Percentiles rank a stretch among this genome's conserved stretches.
Conservation (phyloP, 495 filamentous ascomycete genomes). For the Immersiella caudata region DNA sequence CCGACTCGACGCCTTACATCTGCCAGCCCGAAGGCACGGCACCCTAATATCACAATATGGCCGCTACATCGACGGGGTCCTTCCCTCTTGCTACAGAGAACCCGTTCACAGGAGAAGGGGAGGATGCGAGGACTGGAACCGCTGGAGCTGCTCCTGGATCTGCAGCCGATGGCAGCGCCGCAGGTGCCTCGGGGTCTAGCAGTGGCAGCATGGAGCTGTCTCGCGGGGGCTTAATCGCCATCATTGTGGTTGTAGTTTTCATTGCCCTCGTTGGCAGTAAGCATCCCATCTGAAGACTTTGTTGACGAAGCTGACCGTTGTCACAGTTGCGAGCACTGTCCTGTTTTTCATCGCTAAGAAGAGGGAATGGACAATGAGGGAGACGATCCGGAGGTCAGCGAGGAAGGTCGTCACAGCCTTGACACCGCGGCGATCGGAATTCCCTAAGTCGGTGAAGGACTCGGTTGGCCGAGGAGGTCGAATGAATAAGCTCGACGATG, state of each 20-base stretch:
- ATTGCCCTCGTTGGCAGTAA: slow-evolving; percentile 61
- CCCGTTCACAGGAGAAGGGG: slow-evolving; percentile 28
- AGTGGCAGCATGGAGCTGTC: slow-evolving; percentile 57
- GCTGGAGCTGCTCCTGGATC: slow-evolving; percentile 25
- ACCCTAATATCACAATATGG: slow-evolving; percentile 25
- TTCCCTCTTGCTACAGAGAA: slow-evolving; percentile 46
- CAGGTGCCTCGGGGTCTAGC: slow-evolving; percentile 57
- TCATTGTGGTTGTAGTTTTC: slow-evolving; percentile 61
- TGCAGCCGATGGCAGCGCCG: slow-evolving; percentile 44
- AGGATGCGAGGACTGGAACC: slow-evolving; percentile 13
- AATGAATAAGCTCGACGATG: slow-evolving; percentile 50
- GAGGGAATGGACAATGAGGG: slow-evolving; percentile 57
- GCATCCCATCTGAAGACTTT: slow-evolving; percentile 24
- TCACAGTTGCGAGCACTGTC: slow-evolving; percentile 48
- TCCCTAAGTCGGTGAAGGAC: slow-evolving; percentile 56
- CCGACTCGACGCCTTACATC: background rate
- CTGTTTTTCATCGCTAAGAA: slow-evolving; percentile 62
- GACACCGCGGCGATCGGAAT: slow-evolving; percentile 57
- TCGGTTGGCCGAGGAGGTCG: slow-evolving; percentile 31
- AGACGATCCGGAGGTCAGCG: slow-evolving; percentile 56
- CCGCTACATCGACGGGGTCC: slow-evolving; percentile 13
- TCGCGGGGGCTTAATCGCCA: slow-evolving; percentile 61
- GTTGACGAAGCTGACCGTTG: background rate
- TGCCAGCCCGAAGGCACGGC: slow-evolving; percentile 2
- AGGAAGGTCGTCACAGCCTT: slow-evolving; percentile 56